A percentile compares a stretch with the other conserved stretches of the same genome.
Evolutionary conservation across 1,284 basidiomycete species (phyloP).

Genomic region (Marasmius fiardii): DNA sequence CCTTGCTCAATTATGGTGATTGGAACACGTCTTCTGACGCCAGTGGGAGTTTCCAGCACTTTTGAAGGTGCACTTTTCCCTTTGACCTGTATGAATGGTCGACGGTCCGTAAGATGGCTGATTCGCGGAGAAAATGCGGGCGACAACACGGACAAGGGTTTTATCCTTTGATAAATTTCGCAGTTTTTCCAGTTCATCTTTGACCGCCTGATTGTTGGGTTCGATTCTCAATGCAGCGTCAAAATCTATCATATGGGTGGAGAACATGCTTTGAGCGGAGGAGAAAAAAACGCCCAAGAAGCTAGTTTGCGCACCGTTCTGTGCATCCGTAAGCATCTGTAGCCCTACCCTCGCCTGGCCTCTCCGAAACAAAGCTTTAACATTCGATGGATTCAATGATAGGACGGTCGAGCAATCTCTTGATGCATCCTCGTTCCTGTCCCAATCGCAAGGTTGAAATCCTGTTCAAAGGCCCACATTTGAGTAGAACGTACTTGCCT

Average conservation of each 20-base stretch:
- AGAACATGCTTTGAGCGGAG: conserved; percentile 2
- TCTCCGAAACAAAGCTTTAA: conserved; percentile 71
- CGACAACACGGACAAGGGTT: conserved; percentile 21
- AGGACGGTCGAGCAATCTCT: conserved; percentile 66
- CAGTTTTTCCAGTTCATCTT: conserved; percentile 51
- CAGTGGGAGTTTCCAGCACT: not conserved
- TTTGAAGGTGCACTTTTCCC: not conserved
- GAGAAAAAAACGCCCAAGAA: not conserved
- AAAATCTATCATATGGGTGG: conserved; percentile 44
- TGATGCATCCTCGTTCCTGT: conserved; percentile 70
- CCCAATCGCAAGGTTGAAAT: not conserved
- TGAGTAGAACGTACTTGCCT: conserved; percentile 64
- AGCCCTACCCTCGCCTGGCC: conserved; percentile 61
- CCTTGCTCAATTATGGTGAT: conserved; percentile 58
- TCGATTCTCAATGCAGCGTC: conserved; percentile 52
- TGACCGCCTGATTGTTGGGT: conserved; percentile 54
- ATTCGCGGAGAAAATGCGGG: not conserved
- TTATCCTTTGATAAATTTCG: conserved; percentile 31
- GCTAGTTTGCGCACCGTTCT: conserved; percentile 43
- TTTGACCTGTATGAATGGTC: not conserved
- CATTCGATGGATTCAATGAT: conserved; percentile 48
- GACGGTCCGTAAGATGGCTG: conserved; percentile 7
- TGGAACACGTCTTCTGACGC: conserved; percentile 56
- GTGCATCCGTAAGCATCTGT: conserved; percentile 49
- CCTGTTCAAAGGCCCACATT: conserved; percentile 8